Percentiles rank a stretch among this genome's conserved stretches.
These are phyloP conservation scores for Allomyces macrogynus DNA, from an alignment of 192 early-diverging fungal species.

Conservation along the genomic window DNA sequence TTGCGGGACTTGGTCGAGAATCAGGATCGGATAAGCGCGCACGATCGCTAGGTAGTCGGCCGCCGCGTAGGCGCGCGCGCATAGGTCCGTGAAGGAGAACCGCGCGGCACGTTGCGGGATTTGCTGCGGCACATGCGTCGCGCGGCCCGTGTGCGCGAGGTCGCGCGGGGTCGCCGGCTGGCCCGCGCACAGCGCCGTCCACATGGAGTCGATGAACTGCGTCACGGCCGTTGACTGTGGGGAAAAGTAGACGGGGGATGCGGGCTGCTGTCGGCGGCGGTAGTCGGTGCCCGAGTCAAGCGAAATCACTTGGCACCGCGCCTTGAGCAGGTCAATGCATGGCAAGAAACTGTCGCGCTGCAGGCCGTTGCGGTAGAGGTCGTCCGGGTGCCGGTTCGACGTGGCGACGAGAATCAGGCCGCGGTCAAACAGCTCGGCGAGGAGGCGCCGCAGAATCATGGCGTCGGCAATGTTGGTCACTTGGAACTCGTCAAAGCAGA, in stretches of 20 bases:
- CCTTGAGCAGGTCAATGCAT: slow-evolving; percentile 67
- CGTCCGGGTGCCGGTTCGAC: slow-evolving; percentile 78
- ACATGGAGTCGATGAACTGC: slow-evolving; percentile 23
- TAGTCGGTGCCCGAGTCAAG: slow-evolving; percentile 86
- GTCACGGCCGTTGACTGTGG: slow-evolving; percentile 35
- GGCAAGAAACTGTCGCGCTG: slow-evolving; percentile 84
- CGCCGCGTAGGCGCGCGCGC: slow-evolving; percentile 50
- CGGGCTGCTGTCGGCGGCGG: slow-evolving; percentile 38
- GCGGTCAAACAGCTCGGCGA: slow-evolving; percentile 56
- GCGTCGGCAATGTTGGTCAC: slow-evolving; percentile 97
- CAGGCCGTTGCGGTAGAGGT: slow-evolving; percentile 90
- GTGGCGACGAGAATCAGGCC: slow-evolving; percentile 84
- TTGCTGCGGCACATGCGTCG: neutral
- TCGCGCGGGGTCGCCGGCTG: neutral
- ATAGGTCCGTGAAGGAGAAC: slow-evolving; percentile 59
- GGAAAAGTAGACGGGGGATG: slow-evolving; percentile 45
- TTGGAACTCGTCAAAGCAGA: slow-evolving; percentile 95
- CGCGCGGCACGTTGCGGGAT: slow-evolving; percentile 28
- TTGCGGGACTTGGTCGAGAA: slow-evolving; percentile 56
- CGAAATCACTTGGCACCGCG: slow-evolving; percentile 54
- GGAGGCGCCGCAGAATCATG: slow-evolving; percentile 69
- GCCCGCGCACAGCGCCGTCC: slow-evolving; percentile 1
- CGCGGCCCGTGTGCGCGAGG: neutral
- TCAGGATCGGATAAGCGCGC: slow-evolving; percentile 44
- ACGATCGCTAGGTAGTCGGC: slow-evolving; percentile 80